Evolutionary conservation across 495 filamentous ascomycete species (phyloP).

Genomic region (Mycothermus thermophilus): DNA sequence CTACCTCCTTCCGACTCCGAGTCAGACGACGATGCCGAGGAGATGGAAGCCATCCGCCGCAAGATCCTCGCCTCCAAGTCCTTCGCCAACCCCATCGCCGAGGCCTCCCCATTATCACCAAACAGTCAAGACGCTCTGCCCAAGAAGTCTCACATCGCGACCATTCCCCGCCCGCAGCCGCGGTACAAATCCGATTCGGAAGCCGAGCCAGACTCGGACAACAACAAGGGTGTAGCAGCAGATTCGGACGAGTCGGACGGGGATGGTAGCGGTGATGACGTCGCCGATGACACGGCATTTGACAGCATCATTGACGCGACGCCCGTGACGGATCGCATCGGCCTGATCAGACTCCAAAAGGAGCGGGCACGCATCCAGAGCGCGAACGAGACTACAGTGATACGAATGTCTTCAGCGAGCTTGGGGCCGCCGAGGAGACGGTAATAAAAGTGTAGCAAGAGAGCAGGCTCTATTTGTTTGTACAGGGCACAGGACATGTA

Average conservation of each 20-base stretch:
- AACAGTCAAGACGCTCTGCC: conserved; percentile 25
- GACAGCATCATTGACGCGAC: conserved; percentile 87
- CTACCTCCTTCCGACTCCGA: conserved; percentile 46
- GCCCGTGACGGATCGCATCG: conserved; percentile 68
- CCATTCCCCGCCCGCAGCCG: conserved; percentile 38
- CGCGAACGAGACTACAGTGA: conserved; percentile 17
- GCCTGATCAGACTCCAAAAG: conserved; percentile 35
- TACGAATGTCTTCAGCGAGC: conserved; percentile 16
- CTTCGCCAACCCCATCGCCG: conserved; percentile 65
- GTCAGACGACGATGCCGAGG: conserved; percentile 60
- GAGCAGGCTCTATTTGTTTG: too few species aligned
- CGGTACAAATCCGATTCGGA: conserved; percentile 49
- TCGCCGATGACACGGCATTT: conserved; percentile 43
- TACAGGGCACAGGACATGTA: too few species aligned
- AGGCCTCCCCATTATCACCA: too few species aligned
- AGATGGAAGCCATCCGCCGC: conserved; percentile 82
- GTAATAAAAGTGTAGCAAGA: too few species aligned
- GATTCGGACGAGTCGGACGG: conserved; percentile 5
- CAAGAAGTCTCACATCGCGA: conserved; percentile 42
- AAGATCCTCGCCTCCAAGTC: conserved; percentile 75
- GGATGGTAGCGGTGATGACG: not conserved
- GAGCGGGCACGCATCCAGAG: conserved; percentile 24
- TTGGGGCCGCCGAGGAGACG: conserved; percentile 19
- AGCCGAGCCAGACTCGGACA: conserved; percentile 57
- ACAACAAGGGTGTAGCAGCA: too few species aligned